Base-by-base conservation (phyloP, 2,329 filamentous ascomycete species). In the Colletotrichum costaricense region DNA sequence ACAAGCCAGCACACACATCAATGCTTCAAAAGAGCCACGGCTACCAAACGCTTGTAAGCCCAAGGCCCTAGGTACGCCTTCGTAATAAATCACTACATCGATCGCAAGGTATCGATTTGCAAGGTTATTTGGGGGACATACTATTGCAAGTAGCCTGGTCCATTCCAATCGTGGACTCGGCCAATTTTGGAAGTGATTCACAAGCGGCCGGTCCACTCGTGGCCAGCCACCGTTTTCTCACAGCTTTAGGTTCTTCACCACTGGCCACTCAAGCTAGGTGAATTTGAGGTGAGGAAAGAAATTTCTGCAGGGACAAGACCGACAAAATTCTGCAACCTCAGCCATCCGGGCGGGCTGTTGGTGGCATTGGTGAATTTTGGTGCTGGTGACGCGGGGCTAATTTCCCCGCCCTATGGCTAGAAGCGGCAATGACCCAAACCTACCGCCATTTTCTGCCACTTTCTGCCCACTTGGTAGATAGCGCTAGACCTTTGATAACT, bases 231-330 rank as follows among this genome's bases (percentile, higher is more conserved):
- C 30, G 63, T 65, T 24, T 16, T 19, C 26, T 16, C 11, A 33
- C 5, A 35, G 30, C 38, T 35, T 7, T 33, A 33, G 30, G 30
- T 33, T 54, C 28, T 55, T 14, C 49, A 55, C 7, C 30, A 26
- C 28, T 30, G 28, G 38, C 14, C 30, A 26, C 28, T 22, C 19
- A 52, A 16, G n/a, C 60, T 54, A 64, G 49, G 42, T n/a, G 42
- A 49, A 49, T 49, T 65, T 65, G n/a, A 46, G 46, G 49, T 65
- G 16, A 46, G 33, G 49, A 35, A 59, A 62, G 55, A 73, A 73
- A 65, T 55, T 70, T 73, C 67, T 70, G 67, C 70, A 73, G 67
- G 67, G 67, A 73, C 70, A 55, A 42, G 49, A 63, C 33, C 12
- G 22, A 60, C 70, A 73, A 69, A 70, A 63, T 70, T 70, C 70